phyloP scores from a whole-genome alignment of 306 rosid genomes.

The Cicer pinnatifidum region DNA sequence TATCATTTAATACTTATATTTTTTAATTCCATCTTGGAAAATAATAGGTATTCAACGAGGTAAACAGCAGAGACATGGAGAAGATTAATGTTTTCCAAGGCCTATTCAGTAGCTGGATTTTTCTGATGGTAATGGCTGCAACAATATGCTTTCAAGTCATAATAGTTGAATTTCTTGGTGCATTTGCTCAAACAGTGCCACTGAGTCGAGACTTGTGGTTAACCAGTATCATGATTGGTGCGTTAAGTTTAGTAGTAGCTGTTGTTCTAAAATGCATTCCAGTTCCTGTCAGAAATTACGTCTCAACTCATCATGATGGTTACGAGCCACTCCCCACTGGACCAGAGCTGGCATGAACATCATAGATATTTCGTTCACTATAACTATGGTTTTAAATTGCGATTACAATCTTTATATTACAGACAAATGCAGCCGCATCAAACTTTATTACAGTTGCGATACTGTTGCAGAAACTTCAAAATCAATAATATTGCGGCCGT shows the following conservation, averaged over 20 bases:
- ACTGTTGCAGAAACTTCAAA: too few species aligned
- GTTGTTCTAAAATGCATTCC: constrained; percentile 74
- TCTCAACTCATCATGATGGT: constrained; percentile 50
- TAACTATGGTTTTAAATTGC: background rate
- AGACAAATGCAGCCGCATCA: too few species aligned
- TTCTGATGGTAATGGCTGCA: constrained; percentile 57
- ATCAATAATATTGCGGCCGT: too few species aligned
- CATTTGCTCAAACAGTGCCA: constrained; percentile 78
- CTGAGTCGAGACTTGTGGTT: constrained; percentile 62
- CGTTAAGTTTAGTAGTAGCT: constrained; percentile 61
- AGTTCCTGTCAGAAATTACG: constrained; percentile 32
- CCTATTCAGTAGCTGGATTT: constrained; percentile 60
- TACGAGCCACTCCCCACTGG: constrained; percentile 75
- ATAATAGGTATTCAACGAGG: constrained; percentile 76
- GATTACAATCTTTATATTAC: too few species aligned
- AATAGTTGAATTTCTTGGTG: constrained; percentile 68
- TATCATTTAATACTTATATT: background rate
- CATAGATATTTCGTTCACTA: background rate
- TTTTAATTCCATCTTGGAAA: constrained; percentile 2
- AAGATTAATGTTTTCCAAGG: constrained; percentile 73
- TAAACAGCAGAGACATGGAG: constrained; percentile 95
- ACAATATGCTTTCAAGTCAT: constrained; percentile 70
- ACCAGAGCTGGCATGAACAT: constrained; percentile 64
- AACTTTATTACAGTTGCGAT: too few species aligned
- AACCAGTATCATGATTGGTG: constrained; percentile 66